phyloP scores from a whole-genome alignment of 2,329 filamentous ascomycete genomes.

The Alternaria novae-zelandiae region DNA sequence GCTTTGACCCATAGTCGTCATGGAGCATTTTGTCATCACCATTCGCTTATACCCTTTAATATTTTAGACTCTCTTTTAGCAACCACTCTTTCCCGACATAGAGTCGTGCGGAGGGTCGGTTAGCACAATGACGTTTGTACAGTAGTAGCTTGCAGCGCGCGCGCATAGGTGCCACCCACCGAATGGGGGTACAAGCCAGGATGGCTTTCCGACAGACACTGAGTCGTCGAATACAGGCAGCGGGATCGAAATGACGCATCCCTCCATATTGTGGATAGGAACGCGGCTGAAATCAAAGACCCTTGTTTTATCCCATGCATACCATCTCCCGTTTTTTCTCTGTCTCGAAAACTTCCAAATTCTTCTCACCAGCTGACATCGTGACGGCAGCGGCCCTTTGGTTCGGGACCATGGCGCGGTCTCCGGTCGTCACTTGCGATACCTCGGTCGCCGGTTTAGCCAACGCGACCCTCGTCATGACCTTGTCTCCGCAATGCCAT shows the following conservation, averaged over 20 bases:
- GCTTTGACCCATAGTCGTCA: conserved; percentile 24
- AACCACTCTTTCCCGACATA: conserved; percentile 16
- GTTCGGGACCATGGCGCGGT: conserved; percentile 5
- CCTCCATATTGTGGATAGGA: conserved; percentile 23
- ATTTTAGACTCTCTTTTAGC: conserved; percentile 48
- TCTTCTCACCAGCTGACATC: conserved; percentile 6
- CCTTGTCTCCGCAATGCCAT: conserved; percentile 26
- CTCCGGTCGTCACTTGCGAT: conserved; percentile 12
- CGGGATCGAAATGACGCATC: conserved; percentile 34
- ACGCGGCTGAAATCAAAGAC: conserved; percentile 33
- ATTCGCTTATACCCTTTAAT: conserved; percentile 48
- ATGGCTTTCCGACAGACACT: conserved; percentile 17
- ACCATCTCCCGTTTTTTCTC: conserved; percentile 1
- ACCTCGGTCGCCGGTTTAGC: conserved; percentile 3
- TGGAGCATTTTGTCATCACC: conserved; percentile 36
- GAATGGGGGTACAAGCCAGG: conserved; percentile 6
- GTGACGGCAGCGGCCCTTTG: conserved; percentile 14
- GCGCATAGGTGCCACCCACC: conserved; percentile 5
- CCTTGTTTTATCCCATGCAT: conserved; percentile 14
- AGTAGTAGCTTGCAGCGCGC: conserved; percentile 30
- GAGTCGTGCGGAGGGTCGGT: conserved; percentile 12
- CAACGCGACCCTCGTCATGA: conserved; percentile 4
- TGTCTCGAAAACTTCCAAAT: not conserved
- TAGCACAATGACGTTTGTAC: conserved; percentile 45
- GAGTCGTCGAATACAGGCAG: conserved; percentile 20